Evolutionary conservation across 225 moss, liverwort and hornwort species (phyloP).

Genomic region (Asterella californica): DNA sequence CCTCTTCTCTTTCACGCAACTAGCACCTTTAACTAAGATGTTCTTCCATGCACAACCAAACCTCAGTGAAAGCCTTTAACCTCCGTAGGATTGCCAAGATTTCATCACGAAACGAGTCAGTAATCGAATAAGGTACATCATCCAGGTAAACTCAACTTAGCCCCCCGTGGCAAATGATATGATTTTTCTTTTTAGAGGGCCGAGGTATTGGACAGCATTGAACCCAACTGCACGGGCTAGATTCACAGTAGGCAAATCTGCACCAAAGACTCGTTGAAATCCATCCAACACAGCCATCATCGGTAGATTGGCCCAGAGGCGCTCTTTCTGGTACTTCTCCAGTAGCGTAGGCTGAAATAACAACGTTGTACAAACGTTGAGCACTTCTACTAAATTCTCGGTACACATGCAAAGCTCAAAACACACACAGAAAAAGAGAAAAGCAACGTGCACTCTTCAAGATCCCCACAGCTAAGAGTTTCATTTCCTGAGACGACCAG

Average conservation of each 20-base stretch:
- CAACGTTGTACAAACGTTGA: not conserved
- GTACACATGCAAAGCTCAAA: not conserved
- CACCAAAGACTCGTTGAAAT: conserved; percentile 77
- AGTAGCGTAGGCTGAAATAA: conserved; percentile 56
- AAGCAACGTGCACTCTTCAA: not conserved
- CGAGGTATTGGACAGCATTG: conserved; percentile 69
- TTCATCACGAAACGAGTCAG: no score
- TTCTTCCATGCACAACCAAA: no score
- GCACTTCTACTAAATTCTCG: not conserved
- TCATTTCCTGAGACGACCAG: not conserved
- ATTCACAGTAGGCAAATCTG: conserved; percentile 66
- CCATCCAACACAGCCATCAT: conserved; percentile 98
- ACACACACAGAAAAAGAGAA: no score
- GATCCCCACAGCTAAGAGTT: not conserved
- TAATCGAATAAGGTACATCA: no score
- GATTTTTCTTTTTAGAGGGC: conserved; percentile 79
- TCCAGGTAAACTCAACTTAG: not conserved
- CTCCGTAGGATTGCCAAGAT: no score
- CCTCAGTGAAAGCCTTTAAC: no score
- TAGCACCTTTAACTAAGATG: no score
- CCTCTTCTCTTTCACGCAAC: no score
- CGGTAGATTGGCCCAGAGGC: conserved; percentile 71
- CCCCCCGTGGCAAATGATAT: conserved; percentile 91
- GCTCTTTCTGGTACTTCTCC: conserved; percentile 69
- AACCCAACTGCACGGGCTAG: conserved; percentile 74